These are phyloP conservation scores for Plicaturopsis crispa DNA, from an alignment of 768 basidiomycete genomes.

Conservation along the genomic window DNA sequence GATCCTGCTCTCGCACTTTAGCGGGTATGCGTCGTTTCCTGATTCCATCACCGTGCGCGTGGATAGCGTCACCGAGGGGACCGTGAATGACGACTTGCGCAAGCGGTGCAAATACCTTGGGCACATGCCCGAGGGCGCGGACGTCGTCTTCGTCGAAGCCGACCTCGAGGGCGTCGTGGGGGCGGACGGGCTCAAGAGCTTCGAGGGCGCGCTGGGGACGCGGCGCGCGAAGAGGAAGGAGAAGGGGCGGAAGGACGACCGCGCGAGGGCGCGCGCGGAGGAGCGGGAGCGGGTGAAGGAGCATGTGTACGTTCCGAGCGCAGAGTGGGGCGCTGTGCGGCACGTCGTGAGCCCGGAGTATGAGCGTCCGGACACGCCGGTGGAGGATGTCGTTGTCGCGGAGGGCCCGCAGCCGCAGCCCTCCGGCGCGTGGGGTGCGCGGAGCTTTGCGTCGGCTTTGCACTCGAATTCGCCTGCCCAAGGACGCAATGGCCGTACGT, in stretches of 20 bases:
- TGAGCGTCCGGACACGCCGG: slow-evolving; percentile 8
- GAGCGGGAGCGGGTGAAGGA: slow-evolving; percentile 63
- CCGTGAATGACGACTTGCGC: slow-evolving; percentile 88
- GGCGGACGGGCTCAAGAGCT: slow-evolving; percentile 65
- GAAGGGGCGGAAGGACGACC: slow-evolving; percentile 80
- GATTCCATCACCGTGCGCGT: slow-evolving; percentile 75
- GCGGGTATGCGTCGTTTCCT: slow-evolving; percentile 77
- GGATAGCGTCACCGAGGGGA: slow-evolving; percentile 65
- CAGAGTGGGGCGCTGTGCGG: too few relatives aligned
- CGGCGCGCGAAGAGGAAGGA: slow-evolving; percentile 71
- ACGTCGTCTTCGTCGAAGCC: slow-evolving; percentile 91
- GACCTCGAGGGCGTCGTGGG: slow-evolving; percentile 78
- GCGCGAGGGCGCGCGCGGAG: slow-evolving; percentile 73
- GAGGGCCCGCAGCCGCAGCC: slow-evolving; percentile 10
- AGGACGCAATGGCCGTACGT: slow-evolving; percentile 15
- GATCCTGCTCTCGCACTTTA: slow-evolving; percentile 81
- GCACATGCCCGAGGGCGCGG: slow-evolving; percentile 85
- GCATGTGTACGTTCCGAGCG: slow-evolving; percentile 19
- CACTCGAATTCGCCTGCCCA: slow-evolving; percentile 36
- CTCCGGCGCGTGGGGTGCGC: slow-evolving; percentile 67
- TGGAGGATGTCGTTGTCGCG: slow-evolving; percentile 11
- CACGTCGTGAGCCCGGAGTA: slow-evolving; percentile 10
- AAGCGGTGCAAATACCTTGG: slow-evolving; percentile 94
- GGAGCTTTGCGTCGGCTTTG: slow-evolving; percentile 78
- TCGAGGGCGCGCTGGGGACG: slow-evolving; percentile 74